These are phyloP conservation scores for Fusarium subglutinans DNA, from an alignment of 2,329 filamentous ascomycete genomes.

Conservation along the genomic window DNA sequence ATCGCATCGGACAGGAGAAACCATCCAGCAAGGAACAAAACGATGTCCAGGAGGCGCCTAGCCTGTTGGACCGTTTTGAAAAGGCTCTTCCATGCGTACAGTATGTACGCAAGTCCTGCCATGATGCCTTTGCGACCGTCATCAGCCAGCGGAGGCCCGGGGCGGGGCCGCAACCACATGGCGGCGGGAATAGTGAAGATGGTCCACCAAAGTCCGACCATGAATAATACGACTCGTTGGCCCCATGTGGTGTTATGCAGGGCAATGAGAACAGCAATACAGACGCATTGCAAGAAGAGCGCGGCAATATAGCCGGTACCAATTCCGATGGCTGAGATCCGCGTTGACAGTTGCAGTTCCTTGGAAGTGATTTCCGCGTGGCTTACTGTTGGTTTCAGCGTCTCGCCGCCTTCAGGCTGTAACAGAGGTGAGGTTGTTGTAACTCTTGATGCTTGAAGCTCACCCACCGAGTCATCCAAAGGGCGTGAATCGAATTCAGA, in stretches of 20 bases:
- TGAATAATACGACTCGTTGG: slow-evolving; percentile 84
- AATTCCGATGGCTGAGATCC: slow-evolving; percentile 91
- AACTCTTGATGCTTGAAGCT: slow-evolving; percentile 43
- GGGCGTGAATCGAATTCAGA: slow-evolving; percentile 48
- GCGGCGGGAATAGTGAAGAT: slow-evolving; percentile 89
- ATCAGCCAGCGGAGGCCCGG: slow-evolving; percentile 79
- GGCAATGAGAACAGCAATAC: slow-evolving; percentile 78
- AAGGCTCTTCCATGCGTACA: slow-evolving; percentile 86
- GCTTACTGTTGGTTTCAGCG: slow-evolving; percentile 52
- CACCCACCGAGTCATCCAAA: slow-evolving; percentile 46
- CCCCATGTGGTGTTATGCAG: slow-evolving; percentile 84
- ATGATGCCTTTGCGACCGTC: slow-evolving; percentile 49
- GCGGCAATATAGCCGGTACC: slow-evolving; percentile 93
- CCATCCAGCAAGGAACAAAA: slow-evolving; percentile 87
- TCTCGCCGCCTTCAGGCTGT: slow-evolving; percentile 49
- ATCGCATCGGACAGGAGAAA: slow-evolving; percentile 94
- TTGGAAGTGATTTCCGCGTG: slow-evolving; percentile 64
- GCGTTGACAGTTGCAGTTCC: slow-evolving; percentile 84
- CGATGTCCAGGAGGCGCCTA: slow-evolving; percentile 74
- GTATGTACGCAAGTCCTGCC: slow-evolving; percentile 75
- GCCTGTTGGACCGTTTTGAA: slow-evolving; percentile 83
- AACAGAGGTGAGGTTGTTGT: slow-evolving; percentile 61
- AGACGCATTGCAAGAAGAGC: slow-evolving; percentile 82
- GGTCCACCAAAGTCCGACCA: slow-evolving; percentile 93
- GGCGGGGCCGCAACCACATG: slow-evolving; percentile 86